Evolutionary conservation across 306 rosid genomes (phyloP).

Genomic region (Morella rubra): DNA sequence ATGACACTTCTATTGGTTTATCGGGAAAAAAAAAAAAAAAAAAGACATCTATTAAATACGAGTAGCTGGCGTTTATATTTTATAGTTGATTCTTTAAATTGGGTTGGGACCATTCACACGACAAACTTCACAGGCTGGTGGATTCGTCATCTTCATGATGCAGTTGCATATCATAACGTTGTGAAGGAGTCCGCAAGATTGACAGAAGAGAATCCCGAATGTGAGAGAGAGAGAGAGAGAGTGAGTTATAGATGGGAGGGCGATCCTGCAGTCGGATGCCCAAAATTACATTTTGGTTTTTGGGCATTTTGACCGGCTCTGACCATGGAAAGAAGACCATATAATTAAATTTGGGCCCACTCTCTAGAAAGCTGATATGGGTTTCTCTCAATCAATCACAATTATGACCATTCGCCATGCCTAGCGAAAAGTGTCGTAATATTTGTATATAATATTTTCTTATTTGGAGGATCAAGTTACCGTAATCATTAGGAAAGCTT

Average conservation of each 20-base stretch:
- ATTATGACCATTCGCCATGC: constrained; percentile 14
- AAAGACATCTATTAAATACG: neutral
- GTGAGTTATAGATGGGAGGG: neutral
- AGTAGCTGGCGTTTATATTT: neutral
- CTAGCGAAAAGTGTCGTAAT: neutral
- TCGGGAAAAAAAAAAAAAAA: neutral
- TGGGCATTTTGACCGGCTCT: neutral
- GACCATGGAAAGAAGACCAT: neutral
- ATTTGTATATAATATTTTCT: neutral
- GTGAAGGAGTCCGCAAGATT: neutral
- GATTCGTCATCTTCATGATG: neutral
- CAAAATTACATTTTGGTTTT: neutral
- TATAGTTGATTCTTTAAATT: neutral
- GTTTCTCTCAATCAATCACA: neutral
- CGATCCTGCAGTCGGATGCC: neutral
- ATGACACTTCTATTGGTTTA: neutral
- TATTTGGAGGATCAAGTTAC: neutral
- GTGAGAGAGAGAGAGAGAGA: neutral
- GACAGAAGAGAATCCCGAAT: neutral
- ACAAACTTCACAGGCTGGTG: neutral
- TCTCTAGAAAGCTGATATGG: neutral
- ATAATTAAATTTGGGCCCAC: neutral
- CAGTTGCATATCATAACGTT: neutral
- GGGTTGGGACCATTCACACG: neutral
- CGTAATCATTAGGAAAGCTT: neutral